Conservation (phyloP, 2,329 filamentous ascomycete genomes). For the Xylaria sp. region DNA sequence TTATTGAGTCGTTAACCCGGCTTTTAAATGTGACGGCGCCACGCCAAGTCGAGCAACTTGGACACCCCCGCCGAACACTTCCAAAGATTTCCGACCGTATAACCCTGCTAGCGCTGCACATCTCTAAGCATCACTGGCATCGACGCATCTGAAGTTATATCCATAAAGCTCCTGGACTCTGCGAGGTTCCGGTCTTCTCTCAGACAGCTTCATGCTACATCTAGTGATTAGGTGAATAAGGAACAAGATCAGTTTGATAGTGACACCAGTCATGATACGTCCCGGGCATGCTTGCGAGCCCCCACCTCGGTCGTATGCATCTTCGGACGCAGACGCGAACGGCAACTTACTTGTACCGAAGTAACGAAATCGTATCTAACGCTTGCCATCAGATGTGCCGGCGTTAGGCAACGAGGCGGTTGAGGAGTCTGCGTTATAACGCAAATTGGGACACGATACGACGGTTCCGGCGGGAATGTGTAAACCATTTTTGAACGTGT, state of each 20-base stretch:
- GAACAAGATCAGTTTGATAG: conserved; percentile 43
- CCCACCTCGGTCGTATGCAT: conserved; percentile 40
- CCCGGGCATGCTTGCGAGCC: conserved; percentile 42
- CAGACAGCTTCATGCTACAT: conserved; percentile 41
- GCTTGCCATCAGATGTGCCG: conserved; percentile 37
- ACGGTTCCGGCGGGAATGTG: conserved; percentile 36
- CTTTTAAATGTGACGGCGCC: no score
- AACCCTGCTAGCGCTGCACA: conserved; percentile 16
- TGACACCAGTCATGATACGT: conserved; percentile 39
- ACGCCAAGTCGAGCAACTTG: neutral
- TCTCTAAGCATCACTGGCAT: conserved; percentile 35
- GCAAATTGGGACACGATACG: conserved; percentile 38
- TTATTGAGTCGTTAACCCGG: no score
- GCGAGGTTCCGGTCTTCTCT: conserved; percentile 26
- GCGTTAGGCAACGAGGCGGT: conserved; percentile 21
- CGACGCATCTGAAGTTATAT: conserved; percentile 33
- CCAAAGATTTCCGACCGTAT: no score
- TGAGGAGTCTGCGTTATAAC: conserved; percentile 33
- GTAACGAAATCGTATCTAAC: conserved; percentile 35
- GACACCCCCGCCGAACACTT: neutral
- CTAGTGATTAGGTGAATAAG: conserved; percentile 40
- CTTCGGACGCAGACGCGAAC: conserved; percentile 36
- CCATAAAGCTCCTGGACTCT: conserved; percentile 32
- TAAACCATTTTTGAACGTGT: conserved; percentile 35
- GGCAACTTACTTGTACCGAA: conserved; percentile 41